Evolutionary conservation across 1,284 basidiomycete species (phyloP).

Genomic region (Cystobasidium pallidum): DNA sequence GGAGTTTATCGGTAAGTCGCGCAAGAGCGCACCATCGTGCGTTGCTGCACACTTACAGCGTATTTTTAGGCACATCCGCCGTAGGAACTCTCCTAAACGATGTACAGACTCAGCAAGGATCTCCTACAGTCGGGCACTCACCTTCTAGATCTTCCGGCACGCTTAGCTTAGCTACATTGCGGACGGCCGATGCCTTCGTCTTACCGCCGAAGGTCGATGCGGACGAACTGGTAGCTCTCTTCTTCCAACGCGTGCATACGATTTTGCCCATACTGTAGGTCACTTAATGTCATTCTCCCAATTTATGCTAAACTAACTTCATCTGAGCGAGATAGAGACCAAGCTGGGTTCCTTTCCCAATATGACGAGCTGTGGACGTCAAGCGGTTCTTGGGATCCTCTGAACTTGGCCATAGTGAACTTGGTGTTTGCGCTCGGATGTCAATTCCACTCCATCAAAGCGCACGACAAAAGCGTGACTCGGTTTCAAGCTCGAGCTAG

Average conservation of each 20-base stretch:
- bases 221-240: conserved; percentile 2
- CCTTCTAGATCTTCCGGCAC: not conserved
- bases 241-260: not conserved
- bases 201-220: conserved; percentile 1
- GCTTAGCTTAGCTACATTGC: not conserved
- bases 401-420: not conserved
- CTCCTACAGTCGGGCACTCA: not conserved
- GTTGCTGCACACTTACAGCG: not conserved
- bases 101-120: not conserved
- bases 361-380: conserved; percentile 4
- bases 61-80: not conserved
- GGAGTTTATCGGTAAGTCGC: conserved; percentile 6
- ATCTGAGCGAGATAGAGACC: not conserved
- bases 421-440: conserved; percentile 6
- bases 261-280: conserved; percentile 8
- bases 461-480: not conserved
- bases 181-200: conserved; percentile 1
- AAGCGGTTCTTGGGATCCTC: conserved; percentile 1
- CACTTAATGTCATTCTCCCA: too few species aligned
- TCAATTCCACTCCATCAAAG: conserved; percentile 5
- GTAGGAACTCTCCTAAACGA: conserved; percentile 5
- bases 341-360: not conserved
- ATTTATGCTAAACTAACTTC: too few species aligned
- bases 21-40: not conserved
- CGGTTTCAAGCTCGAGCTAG: conserved; percentile 3